Percentiles rank a stretch among this genome's conserved stretches.
phyloP scores from a whole-genome alignment of 2,329 filamentous ascomycete genomes.

The Fonsecaea pedrosoi region DNA sequence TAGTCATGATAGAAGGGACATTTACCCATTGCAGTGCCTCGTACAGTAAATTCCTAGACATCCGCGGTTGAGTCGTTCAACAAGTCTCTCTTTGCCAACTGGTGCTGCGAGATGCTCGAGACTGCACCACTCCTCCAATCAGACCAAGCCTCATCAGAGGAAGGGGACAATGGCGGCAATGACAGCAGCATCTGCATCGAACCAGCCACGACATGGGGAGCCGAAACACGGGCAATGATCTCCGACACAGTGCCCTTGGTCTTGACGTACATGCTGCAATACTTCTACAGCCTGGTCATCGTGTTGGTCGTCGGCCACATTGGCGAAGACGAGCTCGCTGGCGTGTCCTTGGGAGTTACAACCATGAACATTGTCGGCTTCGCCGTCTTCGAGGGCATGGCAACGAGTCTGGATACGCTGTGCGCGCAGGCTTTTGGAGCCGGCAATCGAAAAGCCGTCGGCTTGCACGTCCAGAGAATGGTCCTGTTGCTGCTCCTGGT shows the following conservation, averaged over 20 bases:
- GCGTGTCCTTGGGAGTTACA: constrained; percentile 70
- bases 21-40: no score
- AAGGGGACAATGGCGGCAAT: background rate
- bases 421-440: constrained; percentile 86
- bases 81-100: background rate
- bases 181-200: constrained; percentile 6
- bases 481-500: constrained; percentile 70
- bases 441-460: constrained; percentile 79
- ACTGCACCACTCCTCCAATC: constrained; percentile 9
- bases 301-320: constrained; percentile 74
- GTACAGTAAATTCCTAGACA: background rate
- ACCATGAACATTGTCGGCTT: constrained; percentile 73
- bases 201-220: constrained; percentile 21
- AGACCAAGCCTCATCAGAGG: background rate
- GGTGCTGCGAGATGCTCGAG: constrained; percentile 9
- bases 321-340: constrained; percentile 66
- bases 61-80: background rate
- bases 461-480: constrained; percentile 75
- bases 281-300: constrained; percentile 72
- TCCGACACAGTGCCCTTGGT: constrained; percentile 60
- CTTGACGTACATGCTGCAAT: constrained; percentile 72
- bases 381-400: constrained; percentile 73
- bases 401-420: constrained; percentile 80
- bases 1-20: background rate
- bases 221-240: constrained; percentile 22